Evolutionary conservation across 169 alveolate species (phyloP).

Genomic region (Plasmodium yoelii): DNA sequence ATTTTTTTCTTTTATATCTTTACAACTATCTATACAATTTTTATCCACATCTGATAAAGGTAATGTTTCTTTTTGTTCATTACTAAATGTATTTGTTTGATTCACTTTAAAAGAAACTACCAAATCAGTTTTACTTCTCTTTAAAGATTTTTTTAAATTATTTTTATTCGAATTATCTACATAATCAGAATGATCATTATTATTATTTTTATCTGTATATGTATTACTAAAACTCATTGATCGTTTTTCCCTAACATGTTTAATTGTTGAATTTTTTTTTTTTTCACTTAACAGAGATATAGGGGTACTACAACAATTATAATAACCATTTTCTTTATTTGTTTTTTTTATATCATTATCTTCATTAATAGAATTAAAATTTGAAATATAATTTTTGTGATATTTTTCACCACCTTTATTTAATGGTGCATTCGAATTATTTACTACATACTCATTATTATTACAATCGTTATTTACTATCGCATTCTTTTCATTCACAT

Average conservation of each 20-base stretch:
- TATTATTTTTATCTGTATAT: conserved; percentile 1
- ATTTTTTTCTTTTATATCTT: not conserved
- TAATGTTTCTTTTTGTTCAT: not conserved
- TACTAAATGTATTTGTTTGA: not conserved
- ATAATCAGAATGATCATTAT: not conserved
- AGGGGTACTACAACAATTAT: not conserved
- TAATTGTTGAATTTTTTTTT: not conserved
- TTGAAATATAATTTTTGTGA: too few relatives aligned
- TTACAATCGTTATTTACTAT: too few relatives aligned
- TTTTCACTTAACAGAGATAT: not conserved
- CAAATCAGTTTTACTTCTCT: conserved; percentile 1
- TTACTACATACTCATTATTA: not conserved
- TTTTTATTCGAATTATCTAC: not conserved
- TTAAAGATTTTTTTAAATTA: not conserved
- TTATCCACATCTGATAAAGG: not conserved
- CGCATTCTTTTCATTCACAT: not conserved
- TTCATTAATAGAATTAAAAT: too few relatives aligned
- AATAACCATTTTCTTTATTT: not conserved
- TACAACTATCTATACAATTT: not conserved
- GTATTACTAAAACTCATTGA: conserved; percentile 19
- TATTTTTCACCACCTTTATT: not conserved
- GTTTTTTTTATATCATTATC: not conserved
- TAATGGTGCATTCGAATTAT: not conserved
- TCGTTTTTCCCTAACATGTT: not conserved
- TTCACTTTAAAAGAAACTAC: not conserved